Evolutionary conservation across 1,284 basidiomycete species (phyloP), one percentile per base, ranked within the genome.

Genomic region (Earliella scabrosa): DNA sequence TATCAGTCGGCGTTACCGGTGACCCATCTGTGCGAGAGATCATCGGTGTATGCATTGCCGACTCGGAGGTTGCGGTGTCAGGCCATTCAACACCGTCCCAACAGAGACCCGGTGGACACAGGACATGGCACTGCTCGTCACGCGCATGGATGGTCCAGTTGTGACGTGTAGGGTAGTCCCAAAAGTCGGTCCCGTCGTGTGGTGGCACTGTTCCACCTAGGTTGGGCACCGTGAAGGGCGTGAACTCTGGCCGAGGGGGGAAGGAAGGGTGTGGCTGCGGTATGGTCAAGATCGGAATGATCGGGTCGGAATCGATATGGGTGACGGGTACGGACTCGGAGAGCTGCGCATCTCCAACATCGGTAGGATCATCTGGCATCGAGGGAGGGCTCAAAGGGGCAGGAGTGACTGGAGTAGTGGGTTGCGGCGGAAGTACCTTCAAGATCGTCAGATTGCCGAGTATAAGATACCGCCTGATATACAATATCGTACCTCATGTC

Each of bases 181-280:
- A 39, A 24, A 29, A 40, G 26, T 43, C 48, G n/a, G 14, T 6
- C 6, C 29, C 26, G 27, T 47, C 31, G 26, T 34, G 35, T 5
- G 18, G 7, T 10, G 31, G 16, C 13, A n/a, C n/a, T n/a, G 13
- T 4, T n/a, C n/a, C 32, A 26, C 45, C 35, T 11, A 40, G 26
- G 18, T 32, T 35, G 3, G 48, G 39, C 10, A 50, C 31, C 6
- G 16, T 50, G 38, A 50, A 50, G 4, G 48, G 38, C 14, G 20
- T 40, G 48, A 50, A 50, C 18, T 50, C 48, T 10, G 48, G 48
- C 4, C 36, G 48, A 20, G 45, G 45, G 16, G 48, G 38, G 4
- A 47, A 34, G 3, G 45, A 20, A 47, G 34, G 31, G 14, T 2
- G 4, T 2, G 21, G 5, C 18, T 45, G 31, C 18, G 31, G 44